Percentiles rank a stretch among this genome's conserved stretches.
Conservation (phyloP, 768 basidiomycete species). For the Fomitopsis pulvina region DNA sequence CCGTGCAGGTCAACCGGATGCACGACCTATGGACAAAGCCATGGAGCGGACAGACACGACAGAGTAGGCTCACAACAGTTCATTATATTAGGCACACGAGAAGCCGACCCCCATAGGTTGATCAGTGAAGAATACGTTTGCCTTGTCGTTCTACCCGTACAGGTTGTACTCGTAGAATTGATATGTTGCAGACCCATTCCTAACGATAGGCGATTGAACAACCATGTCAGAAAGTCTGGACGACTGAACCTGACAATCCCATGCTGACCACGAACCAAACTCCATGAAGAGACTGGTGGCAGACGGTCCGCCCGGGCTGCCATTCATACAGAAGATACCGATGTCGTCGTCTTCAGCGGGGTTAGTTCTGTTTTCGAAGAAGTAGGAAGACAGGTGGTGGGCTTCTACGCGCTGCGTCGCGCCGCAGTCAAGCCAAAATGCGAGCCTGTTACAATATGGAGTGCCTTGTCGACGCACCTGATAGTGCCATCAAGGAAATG, state of each 20-base stretch:
- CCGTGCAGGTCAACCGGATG: too few relatives aligned
- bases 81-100: slow-evolving; percentile 10
- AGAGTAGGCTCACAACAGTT: background rate
- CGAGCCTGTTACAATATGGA: too few relatives aligned
- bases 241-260: too few relatives aligned
- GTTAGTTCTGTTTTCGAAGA: slow-evolving; percentile 38
- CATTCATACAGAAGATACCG: slow-evolving; percentile 18
- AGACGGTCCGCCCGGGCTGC: slow-evolving; percentile 25
- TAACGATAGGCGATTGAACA: too few relatives aligned
- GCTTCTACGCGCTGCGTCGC: too few relatives aligned
- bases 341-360: slow-evolving; percentile 26
- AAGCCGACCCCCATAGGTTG: slow-evolving; percentile 32
- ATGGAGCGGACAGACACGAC: background rate
- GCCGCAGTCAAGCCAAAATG: too few relatives aligned
- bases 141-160: slow-evolving; percentile 62
- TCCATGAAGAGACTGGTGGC: slow-evolving; percentile 38
- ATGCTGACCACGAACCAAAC: slow-evolving; percentile 35
- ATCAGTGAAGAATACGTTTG: slow-evolving; percentile 47
- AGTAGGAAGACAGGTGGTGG: slow-evolving; percentile 40
- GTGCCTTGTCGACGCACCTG: too few relatives aligned
- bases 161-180: slow-evolving; percentile 42
- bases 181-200: slow-evolving; percentile 68
- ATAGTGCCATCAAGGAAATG: slow-evolving; percentile 38
- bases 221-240: too few relatives aligned
- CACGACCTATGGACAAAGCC: too few relatives aligned